phyloP scores from a whole-genome alignment of 2,329 filamentous ascomycete species.

The Cryphonectria parasitica region DNA sequence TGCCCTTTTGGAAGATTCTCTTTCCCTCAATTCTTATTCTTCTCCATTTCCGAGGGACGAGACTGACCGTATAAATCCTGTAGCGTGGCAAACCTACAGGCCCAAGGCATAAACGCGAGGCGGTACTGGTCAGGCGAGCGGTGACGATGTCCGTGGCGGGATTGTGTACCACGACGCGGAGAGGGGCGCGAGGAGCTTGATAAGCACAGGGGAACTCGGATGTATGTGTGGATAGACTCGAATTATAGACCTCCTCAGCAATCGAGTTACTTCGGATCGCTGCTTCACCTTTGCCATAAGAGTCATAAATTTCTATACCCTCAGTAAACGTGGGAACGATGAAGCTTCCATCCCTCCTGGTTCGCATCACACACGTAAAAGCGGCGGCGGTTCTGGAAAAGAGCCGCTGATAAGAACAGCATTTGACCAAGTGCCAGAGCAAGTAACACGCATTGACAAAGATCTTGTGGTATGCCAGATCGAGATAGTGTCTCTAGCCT shows the following conservation, averaged over 20 bases:
- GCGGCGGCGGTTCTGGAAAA: background rate
- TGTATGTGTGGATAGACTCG: conserved; percentile 29
- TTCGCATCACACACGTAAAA: background rate
- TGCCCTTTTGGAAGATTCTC: background rate
- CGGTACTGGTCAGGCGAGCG: background rate
- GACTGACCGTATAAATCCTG: conserved; percentile 30
- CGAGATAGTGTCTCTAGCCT: background rate
- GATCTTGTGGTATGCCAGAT: background rate
- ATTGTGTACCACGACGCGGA: conserved; percentile 18
- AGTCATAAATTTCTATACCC: background rate
- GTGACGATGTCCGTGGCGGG: background rate
- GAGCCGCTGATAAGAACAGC: background rate
- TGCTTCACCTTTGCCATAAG: background rate
- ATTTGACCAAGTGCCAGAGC: background rate
- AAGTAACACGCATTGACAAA: background rate
- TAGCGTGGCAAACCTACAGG: conserved; percentile 58
- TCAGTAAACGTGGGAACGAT: background rate
- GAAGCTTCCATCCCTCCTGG: background rate
- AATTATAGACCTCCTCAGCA: conserved; percentile 31
- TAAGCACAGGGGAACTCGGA: background rate
- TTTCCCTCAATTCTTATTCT: background rate
- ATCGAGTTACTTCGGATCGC: conserved; percentile 21
- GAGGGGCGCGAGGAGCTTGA: conserved; percentile 27
- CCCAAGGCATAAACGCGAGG: conserved; percentile 43
- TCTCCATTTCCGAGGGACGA: background rate